Base-by-base conservation (phyloP, 805 yeast genomes). In the Saccharomycopsis sp. region DNA sequence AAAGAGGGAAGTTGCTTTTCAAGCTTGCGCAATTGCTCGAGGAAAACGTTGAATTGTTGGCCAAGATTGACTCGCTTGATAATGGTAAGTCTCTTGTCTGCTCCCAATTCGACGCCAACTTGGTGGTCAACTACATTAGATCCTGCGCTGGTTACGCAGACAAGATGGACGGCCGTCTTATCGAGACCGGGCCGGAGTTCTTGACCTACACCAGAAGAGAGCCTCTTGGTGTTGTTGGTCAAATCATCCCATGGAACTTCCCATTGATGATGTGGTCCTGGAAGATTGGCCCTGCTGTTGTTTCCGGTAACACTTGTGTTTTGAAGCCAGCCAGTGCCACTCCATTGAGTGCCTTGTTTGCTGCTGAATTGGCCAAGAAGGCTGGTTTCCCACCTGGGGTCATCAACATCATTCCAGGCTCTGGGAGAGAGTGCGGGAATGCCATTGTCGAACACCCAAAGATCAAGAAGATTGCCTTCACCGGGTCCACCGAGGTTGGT, bases 181-280 rank as follows among this genome's bases (percentile, higher is more conserved):
- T 70, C 36, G 70, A 71, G 51, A 66, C 75, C 35, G 77, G 76
- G 48, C 59, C 58, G 43, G 53, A 68, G 26, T 71, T 70, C 56
- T 67, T 71, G 55, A 69, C 67, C 46, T 77, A 63, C 56, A 72
- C 80, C 42, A 64, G 72, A 53, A 66, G 70, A 57, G 82, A 76
- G 62, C 82, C 84, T 51, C 63, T 68, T 54, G 83, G 82, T 53
- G 82, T 77, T 34, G 75, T 80, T 63, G 82, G 79, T 44, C 81
- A 77, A 59, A 70, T 77, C 49, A 76, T 77, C 52, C 82, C 84
- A 52, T 77, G 83, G 84, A 77, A 77, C 58, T 77, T 76, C 68
- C 83, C 84, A 50, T 64, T 77, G 54, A 67, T 76, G 55, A 77
- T 78, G 69, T 71, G 75, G 61, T 62, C 78, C 27, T 77, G 84